phyloP scores from a whole-genome alignment of 2,329 filamentous ascomycete genomes.

The Verruconis gallopava region DNA sequence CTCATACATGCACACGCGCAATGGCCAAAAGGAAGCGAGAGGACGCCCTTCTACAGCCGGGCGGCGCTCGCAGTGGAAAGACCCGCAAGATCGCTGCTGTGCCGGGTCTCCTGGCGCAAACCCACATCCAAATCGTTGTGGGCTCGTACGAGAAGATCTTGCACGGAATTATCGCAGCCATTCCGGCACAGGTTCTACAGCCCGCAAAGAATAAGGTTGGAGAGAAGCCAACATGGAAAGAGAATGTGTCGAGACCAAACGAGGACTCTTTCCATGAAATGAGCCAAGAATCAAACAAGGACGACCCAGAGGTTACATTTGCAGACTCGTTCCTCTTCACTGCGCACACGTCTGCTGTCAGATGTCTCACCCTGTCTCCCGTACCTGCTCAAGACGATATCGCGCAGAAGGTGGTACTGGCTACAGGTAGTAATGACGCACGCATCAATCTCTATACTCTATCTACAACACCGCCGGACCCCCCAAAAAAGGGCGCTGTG shows the following conservation, averaged over 20 bases:
- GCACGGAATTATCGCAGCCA: conserved; percentile 74
- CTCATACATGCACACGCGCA: no score
- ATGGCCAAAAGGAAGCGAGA: conserved; percentile 17
- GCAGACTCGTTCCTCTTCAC: conserved; percentile 93
- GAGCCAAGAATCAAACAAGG: conserved; percentile 7
- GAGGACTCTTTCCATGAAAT: conserved; percentile 8
- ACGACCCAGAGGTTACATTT: conserved; percentile 44
- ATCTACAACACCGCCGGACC: conserved; percentile 42
- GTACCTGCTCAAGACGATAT: conserved; percentile 42
- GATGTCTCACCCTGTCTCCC: conserved; percentile 75
- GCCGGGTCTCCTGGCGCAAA: conserved; percentile 11
- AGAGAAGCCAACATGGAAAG: conserved; percentile 14
- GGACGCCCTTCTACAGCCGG: conserved; percentile 3
- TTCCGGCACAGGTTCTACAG: conserved; percentile 31
- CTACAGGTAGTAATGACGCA: conserved; percentile 85
- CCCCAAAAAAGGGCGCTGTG: conserved; percentile 40
- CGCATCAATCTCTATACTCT: conserved; percentile 89
- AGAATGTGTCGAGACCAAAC: conserved; percentile 14
- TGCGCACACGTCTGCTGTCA: conserved; percentile 79
- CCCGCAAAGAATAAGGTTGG: conserved; percentile 13
- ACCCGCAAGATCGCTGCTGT: conserved; percentile 1
- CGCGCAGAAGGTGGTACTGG: conserved; percentile 75
- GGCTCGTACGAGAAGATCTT: conserved; percentile 91
- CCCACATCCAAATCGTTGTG: conserved; percentile 70
- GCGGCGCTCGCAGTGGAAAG: conserved; percentile 9